These are phyloP conservation scores for Ganoderma resinaceum DNA, from an alignment of 1,284 basidiomycete genomes.

Conservation along the genomic window DNA sequence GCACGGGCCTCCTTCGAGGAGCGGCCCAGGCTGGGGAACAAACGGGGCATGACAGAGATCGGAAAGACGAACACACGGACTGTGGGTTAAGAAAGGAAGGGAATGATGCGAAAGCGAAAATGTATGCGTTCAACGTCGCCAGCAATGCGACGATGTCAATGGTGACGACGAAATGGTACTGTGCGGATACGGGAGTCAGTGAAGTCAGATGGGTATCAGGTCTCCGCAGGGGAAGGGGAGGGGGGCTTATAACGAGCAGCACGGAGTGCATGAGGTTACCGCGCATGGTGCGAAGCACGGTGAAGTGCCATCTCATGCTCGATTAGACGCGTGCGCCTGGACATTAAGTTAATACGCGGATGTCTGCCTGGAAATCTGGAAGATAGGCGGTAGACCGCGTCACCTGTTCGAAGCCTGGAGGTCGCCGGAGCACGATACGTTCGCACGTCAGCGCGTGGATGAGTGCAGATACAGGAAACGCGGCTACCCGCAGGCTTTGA, in stretches of 20 bases:
- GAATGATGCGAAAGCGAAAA: conserved; percentile 25
- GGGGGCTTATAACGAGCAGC: conserved; percentile 34
- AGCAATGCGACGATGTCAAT: conserved; percentile 15
- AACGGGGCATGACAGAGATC: conserved; percentile 36
- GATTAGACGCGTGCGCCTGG: conserved; percentile 18
- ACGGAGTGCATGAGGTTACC: conserved; percentile 38
- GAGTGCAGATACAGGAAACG: conserved; percentile 23
- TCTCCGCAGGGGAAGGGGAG: conserved; percentile 13
- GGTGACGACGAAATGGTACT: conserved; percentile 9
- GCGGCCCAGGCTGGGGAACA: conserved; percentile 39
- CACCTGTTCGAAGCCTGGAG: conserved; percentile 25
- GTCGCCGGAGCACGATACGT: conserved; percentile 15
- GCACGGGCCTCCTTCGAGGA: conserved; percentile 36
- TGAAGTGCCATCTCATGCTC: conserved; percentile 27
- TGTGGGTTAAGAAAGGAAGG: conserved; percentile 10
- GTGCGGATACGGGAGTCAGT: conserved; percentile 15
- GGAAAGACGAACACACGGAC: conserved; percentile 4
- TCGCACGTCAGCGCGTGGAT: conserved; percentile 20
- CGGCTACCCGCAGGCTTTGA: conserved; percentile 27
- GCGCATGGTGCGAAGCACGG: conserved; percentile 32
- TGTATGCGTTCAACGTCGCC: conserved; percentile 30
- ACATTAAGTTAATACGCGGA: conserved; percentile 15
- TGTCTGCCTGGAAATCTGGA: conserved; percentile 14
- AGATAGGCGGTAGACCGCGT: conserved; percentile 20
- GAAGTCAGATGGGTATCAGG: conserved; percentile 24